phyloP scores from a whole-genome alignment of 495 filamentous ascomycete species.

The Endocarpon pusillum region DNA sequence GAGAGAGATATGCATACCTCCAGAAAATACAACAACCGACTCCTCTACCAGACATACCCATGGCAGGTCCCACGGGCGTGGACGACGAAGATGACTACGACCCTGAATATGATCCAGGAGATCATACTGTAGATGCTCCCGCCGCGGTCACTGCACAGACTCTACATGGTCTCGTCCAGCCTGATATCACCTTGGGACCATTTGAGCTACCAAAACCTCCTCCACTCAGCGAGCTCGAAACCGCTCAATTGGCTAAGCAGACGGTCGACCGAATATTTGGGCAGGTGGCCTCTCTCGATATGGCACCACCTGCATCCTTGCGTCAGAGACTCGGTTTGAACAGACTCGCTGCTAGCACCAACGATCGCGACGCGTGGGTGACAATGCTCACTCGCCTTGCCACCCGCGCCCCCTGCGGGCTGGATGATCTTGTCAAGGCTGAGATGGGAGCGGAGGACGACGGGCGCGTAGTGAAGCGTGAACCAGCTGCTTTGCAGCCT shows the following conservation, averaged over 20 bases:
- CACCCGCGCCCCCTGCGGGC: constrained; percentile 54
- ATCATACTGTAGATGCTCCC: constrained; percentile 53
- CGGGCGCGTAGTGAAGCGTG: constrained; percentile 5
- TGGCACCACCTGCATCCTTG: constrained; percentile 34
- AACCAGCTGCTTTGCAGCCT: constrained; percentile 8
- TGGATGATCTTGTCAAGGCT: constrained; percentile 31
- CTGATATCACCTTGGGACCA: constrained; percentile 41
- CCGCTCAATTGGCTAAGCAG: constrained; percentile 45
- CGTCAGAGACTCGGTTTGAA: constrained; percentile 41
- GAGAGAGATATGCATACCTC: constrained; percentile 27
- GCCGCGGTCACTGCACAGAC: constrained; percentile 43
- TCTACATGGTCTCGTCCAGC: constrained; percentile 24
- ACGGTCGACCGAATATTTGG: constrained; percentile 61
- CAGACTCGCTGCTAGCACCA: constrained; percentile 65
- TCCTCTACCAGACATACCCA: not conserved
- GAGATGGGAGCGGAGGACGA: constrained; percentile 11
- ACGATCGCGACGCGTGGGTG: constrained; percentile 83
- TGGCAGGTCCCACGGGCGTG: constrained; percentile 14
- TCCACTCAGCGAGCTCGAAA: constrained; percentile 48
- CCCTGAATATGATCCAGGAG: constrained; percentile 58
- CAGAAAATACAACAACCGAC: constrained; percentile 17
- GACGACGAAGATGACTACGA: constrained; percentile 86
- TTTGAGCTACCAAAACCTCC: constrained; percentile 72
- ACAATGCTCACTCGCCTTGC: constrained; percentile 73
- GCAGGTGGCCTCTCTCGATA: constrained; percentile 53